These are phyloP conservation scores for Ilyonectria mors-panacis DNA, from an alignment of 2,329 filamentous ascomycete genomes.

Conservation along the genomic window DNA sequence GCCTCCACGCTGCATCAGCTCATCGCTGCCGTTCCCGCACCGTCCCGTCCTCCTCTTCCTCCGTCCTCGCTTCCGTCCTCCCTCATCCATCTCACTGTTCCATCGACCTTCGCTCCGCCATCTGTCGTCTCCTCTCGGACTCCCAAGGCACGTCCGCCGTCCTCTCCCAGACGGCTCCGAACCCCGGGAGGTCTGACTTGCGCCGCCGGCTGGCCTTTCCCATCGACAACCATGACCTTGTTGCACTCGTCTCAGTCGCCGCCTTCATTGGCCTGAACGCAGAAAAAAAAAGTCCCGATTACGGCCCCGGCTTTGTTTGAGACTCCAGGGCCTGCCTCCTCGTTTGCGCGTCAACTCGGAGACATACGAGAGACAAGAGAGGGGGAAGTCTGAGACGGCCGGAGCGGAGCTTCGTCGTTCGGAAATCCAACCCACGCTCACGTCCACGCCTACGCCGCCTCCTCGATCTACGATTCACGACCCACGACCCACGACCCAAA, in stretches of 20 bases:
- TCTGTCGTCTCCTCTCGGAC: constrained; percentile 13
- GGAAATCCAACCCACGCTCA: constrained; percentile 32
- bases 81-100: constrained; percentile 29
- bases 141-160: background rate
- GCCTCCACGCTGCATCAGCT: constrained; percentile 45
- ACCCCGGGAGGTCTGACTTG: constrained; percentile 31
- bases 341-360: constrained; percentile 41
- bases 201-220: constrained; percentile 44
- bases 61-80: constrained; percentile 27
- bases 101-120: constrained; percentile 25
- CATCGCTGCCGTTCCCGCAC: constrained; percentile 45
- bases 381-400: constrained; percentile 52
- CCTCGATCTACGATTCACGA: constrained; percentile 39
- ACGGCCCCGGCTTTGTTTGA: constrained; percentile 40
- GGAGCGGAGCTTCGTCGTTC: constrained; percentile 39
- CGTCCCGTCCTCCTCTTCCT: constrained; percentile 37
- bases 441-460: constrained; percentile 3
- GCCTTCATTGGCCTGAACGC: constrained; percentile 51
- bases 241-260: constrained; percentile 47
- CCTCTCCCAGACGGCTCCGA: background rate
- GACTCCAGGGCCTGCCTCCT: constrained; percentile 41
- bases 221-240: constrained; percentile 50
- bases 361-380: constrained; percentile 40
- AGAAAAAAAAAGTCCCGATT: constrained; percentile 28
- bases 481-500: constrained; percentile 24